Base-by-base conservation (phyloP, 225 moss, liverwort and hornwort species). In the Physcomitrellopsis africana region DNA sequence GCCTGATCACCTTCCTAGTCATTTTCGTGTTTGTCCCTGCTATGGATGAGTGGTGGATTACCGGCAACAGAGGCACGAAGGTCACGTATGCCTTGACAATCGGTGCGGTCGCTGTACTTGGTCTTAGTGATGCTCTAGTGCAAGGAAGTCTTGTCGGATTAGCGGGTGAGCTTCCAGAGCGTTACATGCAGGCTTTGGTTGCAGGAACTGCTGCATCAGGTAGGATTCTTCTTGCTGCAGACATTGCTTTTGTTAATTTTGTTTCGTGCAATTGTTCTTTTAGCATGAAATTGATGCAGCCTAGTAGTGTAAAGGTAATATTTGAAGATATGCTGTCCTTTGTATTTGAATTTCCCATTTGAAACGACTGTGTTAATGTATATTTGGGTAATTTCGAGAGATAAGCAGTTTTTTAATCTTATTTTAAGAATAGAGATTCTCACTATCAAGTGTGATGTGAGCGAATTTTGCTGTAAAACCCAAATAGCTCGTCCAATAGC, bases 131-230 rank as follows among this genome's bases (percentile, higher is more conserved):
- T 72, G 91, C 88, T 2, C 77, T 93, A 14, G 91, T 93, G 42
- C 95, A 95, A 77, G 95, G 84, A 41, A 95, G 93, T 51, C 79
- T 93, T 11, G 9, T 89, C 0, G 95, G 95, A 11, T 63, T 82
- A n/a, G 95, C 89, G 0, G 93, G 93, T 3, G 91, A 93, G 79
- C 95, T 95, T 52, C 93, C 95, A 22, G 87, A 84, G 78, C 88
- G 95, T 8, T 95, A 95, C 54, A 93, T 95, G 95, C 95, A 93
- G 82, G 91, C 93, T 17, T 65, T 95, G 70, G 20, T 93, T 68
- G 89, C 88, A 29, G 95, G 95, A 9, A 95, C 95, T 43, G 89
- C 95, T 64, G 93, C 83, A 47, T 95, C 88, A 11, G 89, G 92
- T 93, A 69, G 52, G 76, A 7, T 32, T 8, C 46, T 4, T 22